phyloP scores from a whole-genome alignment of 495 filamentous ascomycete species.

The Diplogelasinospora grovesii region DNA sequence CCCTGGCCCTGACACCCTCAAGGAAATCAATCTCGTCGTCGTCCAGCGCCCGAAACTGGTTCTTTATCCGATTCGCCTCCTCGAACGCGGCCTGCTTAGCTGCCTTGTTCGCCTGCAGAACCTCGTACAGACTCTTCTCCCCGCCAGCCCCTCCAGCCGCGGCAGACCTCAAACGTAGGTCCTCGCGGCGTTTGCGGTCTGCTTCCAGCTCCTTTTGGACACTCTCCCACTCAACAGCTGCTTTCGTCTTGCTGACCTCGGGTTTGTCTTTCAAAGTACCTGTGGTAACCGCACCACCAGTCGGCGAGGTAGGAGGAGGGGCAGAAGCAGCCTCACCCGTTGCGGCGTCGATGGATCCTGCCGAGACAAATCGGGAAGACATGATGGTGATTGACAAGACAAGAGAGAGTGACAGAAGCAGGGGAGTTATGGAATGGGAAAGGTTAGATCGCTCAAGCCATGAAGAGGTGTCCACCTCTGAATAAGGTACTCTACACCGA shows the following conservation, averaged over 20 bases:
- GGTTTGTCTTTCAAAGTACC: too few species aligned
- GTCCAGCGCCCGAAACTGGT: conserved; percentile 91
- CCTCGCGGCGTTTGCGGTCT: conserved; percentile 47
- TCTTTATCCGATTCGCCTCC: conserved; percentile 76
- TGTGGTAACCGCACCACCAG: too few species aligned
- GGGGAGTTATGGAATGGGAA: background rate
- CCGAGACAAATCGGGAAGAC: conserved; percentile 88
- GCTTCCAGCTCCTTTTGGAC: conserved; percentile 71
- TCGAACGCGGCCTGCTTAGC: conserved; percentile 97
- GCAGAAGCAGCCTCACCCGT: conserved; percentile 20
- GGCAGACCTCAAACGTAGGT: conserved; percentile 48
- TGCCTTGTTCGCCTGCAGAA: conserved; percentile 90
- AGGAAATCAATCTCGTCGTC: conserved; percentile 93
- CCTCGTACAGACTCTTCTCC: conserved; percentile 75
- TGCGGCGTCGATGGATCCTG: conserved; percentile 63
- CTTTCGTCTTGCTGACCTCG: conserved; percentile 8
- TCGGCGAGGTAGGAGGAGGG: too few species aligned
- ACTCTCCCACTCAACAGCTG: conserved; percentile 57
- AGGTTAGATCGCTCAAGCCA: too few species aligned
- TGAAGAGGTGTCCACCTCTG: too few species aligned
- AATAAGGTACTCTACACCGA: too few species aligned
- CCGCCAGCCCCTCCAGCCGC: conserved; percentile 44
- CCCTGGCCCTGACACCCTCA: conserved; percentile 66
- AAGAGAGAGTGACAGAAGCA: background rate
- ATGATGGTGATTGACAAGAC: conserved; percentile 31